phyloP scores from a whole-genome alignment of 2,329 filamentous ascomycete genomes.

The Colletotrichum nymphaeae region DNA sequence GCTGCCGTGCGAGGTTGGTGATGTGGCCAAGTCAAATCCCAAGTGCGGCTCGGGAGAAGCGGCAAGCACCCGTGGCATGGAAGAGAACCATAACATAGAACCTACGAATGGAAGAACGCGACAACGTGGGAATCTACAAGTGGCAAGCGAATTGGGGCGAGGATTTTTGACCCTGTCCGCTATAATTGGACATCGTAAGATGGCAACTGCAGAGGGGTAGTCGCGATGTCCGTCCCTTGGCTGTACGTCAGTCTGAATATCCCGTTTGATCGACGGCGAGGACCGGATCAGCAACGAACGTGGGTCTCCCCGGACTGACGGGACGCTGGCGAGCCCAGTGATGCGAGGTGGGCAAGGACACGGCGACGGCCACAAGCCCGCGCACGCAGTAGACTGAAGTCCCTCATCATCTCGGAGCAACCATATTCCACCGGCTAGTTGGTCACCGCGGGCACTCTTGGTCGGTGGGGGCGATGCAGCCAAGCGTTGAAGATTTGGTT shows the following conservation, averaged over 20 bases:
- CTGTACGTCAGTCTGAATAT: constrained; percentile 24
- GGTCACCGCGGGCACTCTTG: not conserved
- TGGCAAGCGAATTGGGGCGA: constrained; percentile 7
- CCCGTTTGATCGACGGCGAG: constrained; percentile 33
- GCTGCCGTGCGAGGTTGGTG: not conserved
- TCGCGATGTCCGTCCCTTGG: not conserved
- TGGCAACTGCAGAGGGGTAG: not conserved
- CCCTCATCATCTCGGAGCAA: constrained; percentile 33
- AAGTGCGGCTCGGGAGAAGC: not conserved
- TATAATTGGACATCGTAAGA: constrained; percentile 32
- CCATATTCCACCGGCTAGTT: constrained; percentile 26
- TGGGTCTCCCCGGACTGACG: constrained; percentile 25
- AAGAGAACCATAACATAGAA: not conserved
- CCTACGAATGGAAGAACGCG: not conserved
- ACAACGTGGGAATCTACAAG: not conserved
- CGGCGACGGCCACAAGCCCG: constrained; percentile 10
- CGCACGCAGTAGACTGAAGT: not conserved
- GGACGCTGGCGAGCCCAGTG: constrained; percentile 3
- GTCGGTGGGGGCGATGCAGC: constrained; percentile 7
- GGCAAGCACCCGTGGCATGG: constrained; percentile 1
- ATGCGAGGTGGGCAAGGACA: constrained; percentile 1
- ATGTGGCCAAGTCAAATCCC: not conserved
- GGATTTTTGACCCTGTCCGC: constrained; percentile 17
- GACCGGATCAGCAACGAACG: constrained; percentile 22
- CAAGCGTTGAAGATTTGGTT: constrained; percentile 22